phyloP scores from a whole-genome alignment of 768 basidiomycete genomes.

The Pleurotus eryngii region DNA sequence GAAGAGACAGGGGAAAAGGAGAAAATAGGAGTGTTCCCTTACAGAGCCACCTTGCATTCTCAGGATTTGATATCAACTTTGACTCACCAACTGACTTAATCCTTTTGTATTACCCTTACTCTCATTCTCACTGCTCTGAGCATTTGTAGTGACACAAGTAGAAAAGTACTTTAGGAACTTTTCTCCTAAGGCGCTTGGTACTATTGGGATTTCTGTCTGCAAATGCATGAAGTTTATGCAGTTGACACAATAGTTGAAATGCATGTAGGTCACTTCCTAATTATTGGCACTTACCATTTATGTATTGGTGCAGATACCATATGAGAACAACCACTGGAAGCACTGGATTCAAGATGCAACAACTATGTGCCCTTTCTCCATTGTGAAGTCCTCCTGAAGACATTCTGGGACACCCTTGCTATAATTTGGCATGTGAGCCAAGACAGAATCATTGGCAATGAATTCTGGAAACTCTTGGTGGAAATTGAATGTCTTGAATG shows the following conservation, averaged over 20 bases:
- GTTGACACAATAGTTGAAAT: too few species aligned
- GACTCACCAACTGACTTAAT: too few species aligned
- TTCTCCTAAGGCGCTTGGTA: not conserved
- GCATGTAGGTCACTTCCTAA: too few species aligned
- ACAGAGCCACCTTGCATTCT: too few species aligned
- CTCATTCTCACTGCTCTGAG: not conserved
- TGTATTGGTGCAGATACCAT: not conserved
- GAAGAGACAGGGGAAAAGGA: too few species aligned
- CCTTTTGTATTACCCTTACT: too few species aligned
- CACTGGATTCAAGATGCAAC: not conserved
- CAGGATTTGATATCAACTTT: too few species aligned
- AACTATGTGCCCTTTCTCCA: not conserved
- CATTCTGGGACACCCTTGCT: not conserved
- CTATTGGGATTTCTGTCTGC: not conserved
- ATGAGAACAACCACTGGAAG: not conserved
- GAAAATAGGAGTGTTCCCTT: too few species aligned
- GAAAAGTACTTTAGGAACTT: not conserved
- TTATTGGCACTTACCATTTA: too few species aligned
- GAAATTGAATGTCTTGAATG: conserved; percentile 49
- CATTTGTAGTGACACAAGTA: not conserved
- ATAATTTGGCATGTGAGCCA: too few species aligned
- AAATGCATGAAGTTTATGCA: not conserved
- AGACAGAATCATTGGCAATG: conserved; percentile 15
- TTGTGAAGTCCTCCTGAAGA: not conserved
- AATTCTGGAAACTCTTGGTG: conserved; percentile 42